phyloP scores from a whole-genome alignment of 2,329 filamentous ascomycete species.

The Penicillium sp. region DNA sequence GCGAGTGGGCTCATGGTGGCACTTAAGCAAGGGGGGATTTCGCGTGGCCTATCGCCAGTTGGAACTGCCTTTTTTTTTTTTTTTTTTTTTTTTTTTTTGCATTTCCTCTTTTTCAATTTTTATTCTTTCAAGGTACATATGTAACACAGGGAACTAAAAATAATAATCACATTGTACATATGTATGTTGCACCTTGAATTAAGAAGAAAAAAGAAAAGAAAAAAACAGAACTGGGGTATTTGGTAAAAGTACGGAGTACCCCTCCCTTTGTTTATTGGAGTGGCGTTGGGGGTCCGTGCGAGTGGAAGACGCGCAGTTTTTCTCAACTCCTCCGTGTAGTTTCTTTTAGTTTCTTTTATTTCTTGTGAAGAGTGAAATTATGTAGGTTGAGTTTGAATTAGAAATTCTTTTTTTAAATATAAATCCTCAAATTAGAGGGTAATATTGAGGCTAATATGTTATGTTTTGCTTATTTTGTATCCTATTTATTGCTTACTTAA shows the following conservation, averaged over 20 bases:
- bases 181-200: neutral
- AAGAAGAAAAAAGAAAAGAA: no score
- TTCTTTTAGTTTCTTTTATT: no score
- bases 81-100: neutral
- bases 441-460: neutral
- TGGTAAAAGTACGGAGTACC: neutral
- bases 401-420: neutral
- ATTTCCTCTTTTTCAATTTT: no score
- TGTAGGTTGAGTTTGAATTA: neutral
- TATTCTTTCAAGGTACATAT: no score
- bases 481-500: constrained; percentile 5
- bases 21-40: constrained; percentile 6
- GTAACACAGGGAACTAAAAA: neutral
- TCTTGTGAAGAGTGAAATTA: neutral
- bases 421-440: neutral
- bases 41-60: constrained; percentile 3
- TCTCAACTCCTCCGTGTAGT: no score
- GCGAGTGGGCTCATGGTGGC: neutral
- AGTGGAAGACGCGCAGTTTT: neutral
- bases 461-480: neutral
- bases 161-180: neutral
- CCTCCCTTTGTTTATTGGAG: neutral
- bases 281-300: constrained; percentile 1
- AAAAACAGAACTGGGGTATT: neutral
- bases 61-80: neutral